Conservation (phyloP, 2,329 filamentous ascomycete species). For the Dactylellina parvicollis region DNA sequence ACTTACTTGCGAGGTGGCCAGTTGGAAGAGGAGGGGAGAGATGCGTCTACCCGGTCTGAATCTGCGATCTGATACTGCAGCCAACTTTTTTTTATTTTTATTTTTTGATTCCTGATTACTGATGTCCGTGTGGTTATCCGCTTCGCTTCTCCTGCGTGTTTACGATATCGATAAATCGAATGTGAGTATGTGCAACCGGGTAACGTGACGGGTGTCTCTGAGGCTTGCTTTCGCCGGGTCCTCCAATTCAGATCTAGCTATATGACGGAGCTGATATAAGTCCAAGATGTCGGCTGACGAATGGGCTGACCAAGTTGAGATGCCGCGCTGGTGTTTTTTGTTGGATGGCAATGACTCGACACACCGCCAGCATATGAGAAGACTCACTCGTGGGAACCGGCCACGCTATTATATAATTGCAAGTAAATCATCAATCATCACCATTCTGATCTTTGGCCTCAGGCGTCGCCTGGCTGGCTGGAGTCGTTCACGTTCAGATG, state of each 20-base stretch:
- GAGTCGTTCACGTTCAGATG: too few species aligned
- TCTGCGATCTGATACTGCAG: constrained; percentile 36
- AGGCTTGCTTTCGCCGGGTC: constrained; percentile 27
- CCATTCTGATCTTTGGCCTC: constrained; percentile 16
- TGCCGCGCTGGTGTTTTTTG: constrained; percentile 18
- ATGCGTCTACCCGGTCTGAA: constrained; percentile 48
- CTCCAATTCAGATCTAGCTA: not conserved
- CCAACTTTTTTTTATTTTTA: not conserved
- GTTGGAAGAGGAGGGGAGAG: too few species aligned
- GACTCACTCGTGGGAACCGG: constrained; percentile 7
- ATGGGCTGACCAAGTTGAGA: constrained; percentile 35
- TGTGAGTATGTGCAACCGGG: constrained; percentile 14
- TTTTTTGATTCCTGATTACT: not conserved
- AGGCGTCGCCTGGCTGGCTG: too few species aligned
- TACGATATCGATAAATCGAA: constrained; percentile 9
- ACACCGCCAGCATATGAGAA: not conserved
- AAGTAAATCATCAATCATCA: not conserved
- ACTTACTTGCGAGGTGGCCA: too few species aligned
- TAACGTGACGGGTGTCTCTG: constrained; percentile 32
- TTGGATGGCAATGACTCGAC: constrained; percentile 3
- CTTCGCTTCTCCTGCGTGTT: too few species aligned
- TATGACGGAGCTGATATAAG: not conserved
- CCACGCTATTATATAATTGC: constrained; percentile 23
- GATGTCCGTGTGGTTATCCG: constrained; percentile 4
- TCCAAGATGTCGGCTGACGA: constrained; percentile 23